Base-by-base conservation (phyloP, 352 stramenopile species). In the Phytophthora hibernalis region DNA sequence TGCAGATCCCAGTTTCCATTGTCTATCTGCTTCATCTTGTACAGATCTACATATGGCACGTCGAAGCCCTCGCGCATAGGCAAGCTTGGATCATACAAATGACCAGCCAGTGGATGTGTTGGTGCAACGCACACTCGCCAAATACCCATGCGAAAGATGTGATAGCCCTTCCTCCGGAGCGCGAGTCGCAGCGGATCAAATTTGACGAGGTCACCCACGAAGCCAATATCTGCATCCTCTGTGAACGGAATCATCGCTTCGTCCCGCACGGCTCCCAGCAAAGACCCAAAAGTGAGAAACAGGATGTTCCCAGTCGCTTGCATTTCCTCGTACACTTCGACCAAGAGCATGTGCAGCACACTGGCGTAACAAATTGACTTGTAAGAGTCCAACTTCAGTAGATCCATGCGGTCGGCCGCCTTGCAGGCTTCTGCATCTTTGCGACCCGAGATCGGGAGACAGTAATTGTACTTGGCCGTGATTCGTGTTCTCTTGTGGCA, bases 321-420 rank as follows among this genome's bases (percentile, higher is more conserved):
- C n/a, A 87, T 47, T 56, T 84, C 70, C 30, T 72, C 66, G 65
- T 83, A 84, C 5, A 81, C 72, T 54, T 84, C 79, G 21, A 82
- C 52, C 20, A 87, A 64, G 18, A 87, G 58, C 70, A 87, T 71
- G 55, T 87, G 76, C 62, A 87, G 62, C 33, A 79, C 73, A 44
- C 76, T 84, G 21, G 45, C 73, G 33, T 76, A 79, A 59, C 79
- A 87, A 5, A 79, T 51, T 20, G 72, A 75, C 16, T 71, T 55
- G 16, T 58, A 57, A 10, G 31, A 51, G 21, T 31, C 24, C 2
- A 43, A 8, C 0, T 44, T 68, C 7, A 87, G 65, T 11, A 87
- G 60, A 24, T 84, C 73, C 44, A 84, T 48, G 35, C 79, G 79
- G 64, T 87, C 74, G 8, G 79, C 55, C 5, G 28, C 55, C 18